Evolutionary conservation across 148 eudicot species (phyloP).

Genomic region (Persicaria maculosa): DNA sequence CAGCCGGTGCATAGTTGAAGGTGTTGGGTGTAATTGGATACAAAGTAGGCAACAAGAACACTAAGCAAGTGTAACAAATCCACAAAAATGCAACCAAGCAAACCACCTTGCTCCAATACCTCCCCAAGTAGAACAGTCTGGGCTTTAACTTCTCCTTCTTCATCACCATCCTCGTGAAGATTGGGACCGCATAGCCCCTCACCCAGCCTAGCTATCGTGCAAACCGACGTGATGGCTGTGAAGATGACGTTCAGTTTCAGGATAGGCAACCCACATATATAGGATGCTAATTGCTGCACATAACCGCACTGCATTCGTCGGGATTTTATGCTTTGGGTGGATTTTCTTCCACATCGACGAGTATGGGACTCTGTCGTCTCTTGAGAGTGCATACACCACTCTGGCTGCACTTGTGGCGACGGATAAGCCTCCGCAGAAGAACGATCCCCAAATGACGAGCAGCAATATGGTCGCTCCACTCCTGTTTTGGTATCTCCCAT

Average conservation of each 20-base stretch:
- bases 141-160: too few species aligned
- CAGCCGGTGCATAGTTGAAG: too few species aligned
- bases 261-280: conserved; percentile 50
- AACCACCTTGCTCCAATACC: too few species aligned
- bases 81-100: too few species aligned
- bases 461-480: conserved; percentile 49
- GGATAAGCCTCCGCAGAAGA: conserved; percentile 61
- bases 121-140: too few species aligned
- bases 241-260: conserved; percentile 47
- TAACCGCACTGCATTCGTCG: conserved; percentile 61
- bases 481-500: conserved; percentile 47
- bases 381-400: too few species aligned
- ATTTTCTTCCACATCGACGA: conserved; percentile 47
- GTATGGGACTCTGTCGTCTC: conserved; percentile 51
- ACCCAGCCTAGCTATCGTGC: conserved; percentile 65
- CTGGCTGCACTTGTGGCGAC: conserved; percentile 40
- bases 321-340: conserved; percentile 59
- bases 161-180: too few species aligned
- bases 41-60: too few species aligned
- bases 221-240: conserved; percentile 51
- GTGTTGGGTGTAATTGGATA: too few species aligned
- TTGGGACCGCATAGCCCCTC: too few species aligned
- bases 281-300: conserved; percentile 39
- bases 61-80: too few species aligned
- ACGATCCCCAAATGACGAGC: conserved; percentile 52